These are phyloP conservation scores for Coprinopsis strossmayeri DNA, from an alignment of 768 basidiomycete genomes.

Conservation along the genomic window DNA sequence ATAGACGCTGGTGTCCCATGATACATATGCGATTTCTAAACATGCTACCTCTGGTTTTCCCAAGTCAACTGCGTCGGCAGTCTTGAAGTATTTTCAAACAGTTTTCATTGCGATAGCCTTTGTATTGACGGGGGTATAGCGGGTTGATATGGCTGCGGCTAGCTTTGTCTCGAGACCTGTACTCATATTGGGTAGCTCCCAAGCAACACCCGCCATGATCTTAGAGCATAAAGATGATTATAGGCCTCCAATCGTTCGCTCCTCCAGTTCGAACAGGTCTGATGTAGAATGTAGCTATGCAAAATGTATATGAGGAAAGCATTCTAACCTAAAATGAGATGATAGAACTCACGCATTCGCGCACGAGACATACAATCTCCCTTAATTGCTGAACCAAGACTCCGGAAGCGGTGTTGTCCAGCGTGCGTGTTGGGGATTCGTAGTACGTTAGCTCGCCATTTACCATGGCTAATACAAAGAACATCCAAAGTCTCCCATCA, in stretches of 20 bases:
- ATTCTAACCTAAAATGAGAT: not conserved
- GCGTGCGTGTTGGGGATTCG: not conserved
- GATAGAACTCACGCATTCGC: not conserved
- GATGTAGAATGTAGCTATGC: not conserved
- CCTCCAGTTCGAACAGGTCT: not conserved
- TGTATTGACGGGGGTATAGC: not conserved
- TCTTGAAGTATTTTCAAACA: not conserved
- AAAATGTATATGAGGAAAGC: not conserved
- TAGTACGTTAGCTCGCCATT: too few species aligned
- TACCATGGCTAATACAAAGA: not conserved
- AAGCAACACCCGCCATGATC: too few species aligned
- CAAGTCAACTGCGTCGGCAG: too few species aligned
- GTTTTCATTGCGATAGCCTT: not conserved
- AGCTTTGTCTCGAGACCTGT: not conserved
- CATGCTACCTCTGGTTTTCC: too few species aligned
- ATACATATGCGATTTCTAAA: too few species aligned
- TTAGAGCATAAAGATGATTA: too few species aligned
- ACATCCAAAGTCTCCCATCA: not conserved
- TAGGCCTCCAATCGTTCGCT: too few species aligned
- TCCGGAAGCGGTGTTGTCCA: not conserved
- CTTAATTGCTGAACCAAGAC: not conserved
- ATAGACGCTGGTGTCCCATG: too few species aligned
- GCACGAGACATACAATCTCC: not conserved
- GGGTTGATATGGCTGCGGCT: not conserved
- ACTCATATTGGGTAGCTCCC: not conserved